Evolutionary conservation across 1,284 basidiomycete species (phyloP).

Genomic region (Crucibulum parvulum): DNA sequence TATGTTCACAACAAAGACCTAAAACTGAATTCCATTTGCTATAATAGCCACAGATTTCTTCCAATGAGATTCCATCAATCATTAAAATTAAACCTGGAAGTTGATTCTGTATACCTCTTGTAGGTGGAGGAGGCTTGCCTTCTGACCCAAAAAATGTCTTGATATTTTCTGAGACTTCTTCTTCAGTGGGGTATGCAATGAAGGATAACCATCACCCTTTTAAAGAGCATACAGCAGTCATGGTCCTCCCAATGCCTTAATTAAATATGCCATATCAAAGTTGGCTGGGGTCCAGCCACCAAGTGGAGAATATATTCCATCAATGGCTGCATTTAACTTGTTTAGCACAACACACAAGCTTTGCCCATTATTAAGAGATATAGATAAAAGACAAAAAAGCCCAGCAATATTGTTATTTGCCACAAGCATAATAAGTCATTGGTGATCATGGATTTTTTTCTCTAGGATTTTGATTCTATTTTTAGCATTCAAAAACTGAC

Average conservation of each 20-base stretch:
- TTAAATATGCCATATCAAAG: constrained; percentile 24
- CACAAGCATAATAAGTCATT: constrained; percentile 15
- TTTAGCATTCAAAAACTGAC: neutral
- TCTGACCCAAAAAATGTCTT: constrained; percentile 15
- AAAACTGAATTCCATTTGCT: constrained; percentile 12
- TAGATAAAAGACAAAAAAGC: constrained; percentile 9
- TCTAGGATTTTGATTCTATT: constrained; percentile 1
- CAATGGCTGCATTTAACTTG: constrained; percentile 10
- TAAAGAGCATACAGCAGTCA: constrained; percentile 18
- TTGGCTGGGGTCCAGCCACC: constrained; percentile 15
- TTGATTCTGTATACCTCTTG: neutral
- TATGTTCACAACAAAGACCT: constrained; percentile 29
- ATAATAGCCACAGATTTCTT: constrained; percentile 20
- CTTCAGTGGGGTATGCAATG: constrained; percentile 16
- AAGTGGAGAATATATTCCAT: constrained; percentile 9
- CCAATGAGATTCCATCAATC: constrained; percentile 33
- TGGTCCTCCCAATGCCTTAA: constrained; percentile 22
- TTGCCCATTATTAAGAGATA: constrained; percentile 9
- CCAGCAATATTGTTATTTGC: constrained; percentile 19
- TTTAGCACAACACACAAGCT: neutral
- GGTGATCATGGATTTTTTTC: constrained; percentile 9
- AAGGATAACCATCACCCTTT: constrained; percentile 23
- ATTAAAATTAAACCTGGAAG: constrained; percentile 20
- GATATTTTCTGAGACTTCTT: constrained; percentile 24
- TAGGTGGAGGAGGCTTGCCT: constrained; percentile 4